Base-by-base conservation (phyloP, 2,329 filamentous ascomycete genomes). In the Aspergillus aculeatus region DNA sequence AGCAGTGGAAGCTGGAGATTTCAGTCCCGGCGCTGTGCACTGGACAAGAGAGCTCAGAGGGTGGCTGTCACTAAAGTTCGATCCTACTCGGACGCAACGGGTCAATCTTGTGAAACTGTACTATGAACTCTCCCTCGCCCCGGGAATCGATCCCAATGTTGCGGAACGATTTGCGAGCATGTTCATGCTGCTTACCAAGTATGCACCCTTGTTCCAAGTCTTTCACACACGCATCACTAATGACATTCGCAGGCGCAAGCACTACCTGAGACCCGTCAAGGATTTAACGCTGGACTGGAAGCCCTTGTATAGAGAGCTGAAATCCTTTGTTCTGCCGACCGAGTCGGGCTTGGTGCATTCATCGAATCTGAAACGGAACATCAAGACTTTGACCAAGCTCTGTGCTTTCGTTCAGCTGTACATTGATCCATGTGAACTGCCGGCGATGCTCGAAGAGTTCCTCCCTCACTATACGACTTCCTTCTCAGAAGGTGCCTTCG, bases 1-100 rank as follows among this genome's bases (percentile, higher is more conserved):
- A 68, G 86, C 94, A 59, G 83, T 99, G 64, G 89, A 92, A 73
- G 89, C 95, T 3, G 92, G 96, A 66, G 95, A 99, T 77, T 98
- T 98, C 77, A 89, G 90, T 24, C 91, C 94, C 0, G 95, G 95
- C 35, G 95, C 94, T 29, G 83, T 96, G 62, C 94, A 99, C 77
- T 99, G 95, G 95, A 97, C 95, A 16, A 88, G 94, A 67, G 95
- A 99, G 84, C 88, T 99, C 51, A 87, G 93, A 72, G 91, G 90
- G 77, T 99, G 96, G 95, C 83, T 99, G 66, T 90, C 89, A 56
- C 86, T 99, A 77, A 99, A 99, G 82, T 99, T 99, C 73, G 94
- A 99, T 78, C 92, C 96, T 73, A 91, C 92, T 51, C 87, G 91
- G 69, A 88, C 89, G 73, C 87, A 93, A 66, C 85, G 96, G 59